phyloP scores from a whole-genome alignment of 768 basidiomycete genomes.

The Lactarius pseudohatsudake region DNA sequence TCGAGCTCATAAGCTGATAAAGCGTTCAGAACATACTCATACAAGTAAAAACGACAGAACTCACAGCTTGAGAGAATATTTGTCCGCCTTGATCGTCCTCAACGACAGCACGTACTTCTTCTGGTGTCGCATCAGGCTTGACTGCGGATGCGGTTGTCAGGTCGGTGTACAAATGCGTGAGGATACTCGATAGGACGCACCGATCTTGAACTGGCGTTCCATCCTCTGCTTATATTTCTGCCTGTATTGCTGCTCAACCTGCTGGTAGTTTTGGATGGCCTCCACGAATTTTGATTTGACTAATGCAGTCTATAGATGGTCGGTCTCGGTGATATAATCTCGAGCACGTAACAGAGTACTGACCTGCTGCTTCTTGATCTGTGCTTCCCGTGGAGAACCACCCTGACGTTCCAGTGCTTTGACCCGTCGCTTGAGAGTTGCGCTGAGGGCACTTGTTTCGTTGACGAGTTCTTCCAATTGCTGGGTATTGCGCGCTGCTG shows the following conservation, averaged over 20 bases:
- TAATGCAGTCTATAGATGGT: conserved; percentile 47
- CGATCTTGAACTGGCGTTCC: conserved; percentile 77
- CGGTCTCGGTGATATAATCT: neutral
- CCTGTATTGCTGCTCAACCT: conserved; percentile 69
- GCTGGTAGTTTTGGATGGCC: conserved; percentile 74
- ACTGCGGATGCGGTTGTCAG: conserved; percentile 43
- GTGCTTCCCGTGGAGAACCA: conserved; percentile 42
- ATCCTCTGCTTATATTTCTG: conserved; percentile 63
- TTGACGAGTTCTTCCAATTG: conserved; percentile 58
- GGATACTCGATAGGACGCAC: conserved; percentile 37
- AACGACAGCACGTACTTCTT: conserved; percentile 71
- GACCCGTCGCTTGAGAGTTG: conserved; percentile 58
- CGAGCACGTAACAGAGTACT: conserved; percentile 20
- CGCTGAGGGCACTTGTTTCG: conserved; percentile 60
- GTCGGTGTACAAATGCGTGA: conserved; percentile 2
- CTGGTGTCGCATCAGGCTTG: conserved; percentile 81
- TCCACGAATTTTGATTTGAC: conserved; percentile 72
- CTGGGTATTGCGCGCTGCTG: conserved; percentile 41
- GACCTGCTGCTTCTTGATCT: conserved; percentile 50
- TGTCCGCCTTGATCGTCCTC: conserved; percentile 64
- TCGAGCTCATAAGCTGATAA: conserved; percentile 80
- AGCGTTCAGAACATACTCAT: conserved; percentile 1
- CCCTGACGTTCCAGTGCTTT: conserved; percentile 50
- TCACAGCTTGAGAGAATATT: conserved; percentile 77
- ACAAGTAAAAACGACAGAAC: conserved; percentile 11